Evolutionary conservation across 805 yeast species (phyloP).

Genomic region (Candida sithepensis): DNA sequence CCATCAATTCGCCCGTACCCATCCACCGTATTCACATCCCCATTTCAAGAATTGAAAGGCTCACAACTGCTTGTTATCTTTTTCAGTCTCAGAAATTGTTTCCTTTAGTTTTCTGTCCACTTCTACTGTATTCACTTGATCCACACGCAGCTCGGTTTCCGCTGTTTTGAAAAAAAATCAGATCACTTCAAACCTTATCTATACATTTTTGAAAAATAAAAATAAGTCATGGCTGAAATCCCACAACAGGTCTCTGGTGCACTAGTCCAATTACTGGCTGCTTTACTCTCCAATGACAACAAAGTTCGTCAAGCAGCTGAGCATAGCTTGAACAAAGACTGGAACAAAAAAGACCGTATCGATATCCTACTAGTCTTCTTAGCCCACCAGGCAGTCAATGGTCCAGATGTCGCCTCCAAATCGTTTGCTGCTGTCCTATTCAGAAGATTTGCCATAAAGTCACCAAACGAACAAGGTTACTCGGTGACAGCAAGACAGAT

Average conservation of each 20-base stretch:
- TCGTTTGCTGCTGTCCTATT: slow-evolving; percentile 85
- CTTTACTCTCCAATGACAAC: slow-evolving; percentile 79
- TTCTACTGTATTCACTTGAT: no score
- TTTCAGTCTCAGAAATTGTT: no score
- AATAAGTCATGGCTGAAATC: slow-evolving; percentile 38
- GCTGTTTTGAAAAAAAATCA: no score
- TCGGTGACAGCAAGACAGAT: slow-evolving; percentile 74
- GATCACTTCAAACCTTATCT: background rate
- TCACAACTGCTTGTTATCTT: no score
- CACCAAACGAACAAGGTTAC: slow-evolving; percentile 61
- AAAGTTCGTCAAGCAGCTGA: slow-evolving; percentile 73
- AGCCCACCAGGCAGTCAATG: slow-evolving; percentile 71
- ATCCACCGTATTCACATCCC: no score
- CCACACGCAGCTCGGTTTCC: no score
- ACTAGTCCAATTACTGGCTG: slow-evolving; percentile 54
- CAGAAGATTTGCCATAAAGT: slow-evolving; percentile 77
- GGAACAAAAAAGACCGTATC: slow-evolving; percentile 68
- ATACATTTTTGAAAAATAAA: background rate
- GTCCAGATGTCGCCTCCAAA: slow-evolving; percentile 54
- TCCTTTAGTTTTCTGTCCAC: no score
- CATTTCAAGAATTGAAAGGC: no score
- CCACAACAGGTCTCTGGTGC: slow-evolving; percentile 59
- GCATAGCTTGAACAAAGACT: slow-evolving; percentile 61
- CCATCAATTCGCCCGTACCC: no score
- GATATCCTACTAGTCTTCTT: slow-evolving; percentile 71